These are phyloP conservation scores for Sugiyamaella valdiviana DNA, from an alignment of 805 yeast species.

Conservation along the genomic window DNA sequence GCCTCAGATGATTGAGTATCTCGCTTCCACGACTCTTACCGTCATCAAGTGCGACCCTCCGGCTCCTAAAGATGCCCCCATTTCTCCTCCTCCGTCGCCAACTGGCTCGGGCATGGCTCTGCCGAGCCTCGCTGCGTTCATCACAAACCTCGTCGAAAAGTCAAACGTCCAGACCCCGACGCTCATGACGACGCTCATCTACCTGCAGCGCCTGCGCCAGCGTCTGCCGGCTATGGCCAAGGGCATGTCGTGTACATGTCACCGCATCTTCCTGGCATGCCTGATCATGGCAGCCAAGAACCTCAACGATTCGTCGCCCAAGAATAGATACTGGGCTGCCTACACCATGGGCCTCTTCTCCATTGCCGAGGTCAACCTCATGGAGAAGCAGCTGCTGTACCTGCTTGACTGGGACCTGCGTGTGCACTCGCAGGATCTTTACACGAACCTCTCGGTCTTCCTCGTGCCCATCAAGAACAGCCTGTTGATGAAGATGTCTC, in stretches of 20 bases:
- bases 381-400: constrained; percentile 80
- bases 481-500: constrained; percentile 23
- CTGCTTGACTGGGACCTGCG: constrained; percentile 81
- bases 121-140: constrained; percentile 43
- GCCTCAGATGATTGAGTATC: constrained; percentile 36
- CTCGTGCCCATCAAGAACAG: constrained; percentile 62
- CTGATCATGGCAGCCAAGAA: constrained; percentile 87
- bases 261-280: constrained; percentile 84
- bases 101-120: constrained; percentile 13
- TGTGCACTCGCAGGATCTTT: constrained; percentile 64
- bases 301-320: constrained; percentile 88
- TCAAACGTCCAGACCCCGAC: constrained; percentile 95
- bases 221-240: constrained; percentile 80
- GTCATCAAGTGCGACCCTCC: constrained; percentile 34
- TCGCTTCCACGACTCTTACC: constrained; percentile 36
- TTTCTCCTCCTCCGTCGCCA: constrained; percentile 16
- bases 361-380: constrained; percentile 75
- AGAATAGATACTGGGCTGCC: constrained; percentile 92
- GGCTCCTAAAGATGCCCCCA: constrained; percentile 14
- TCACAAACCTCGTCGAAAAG: constrained; percentile 61
- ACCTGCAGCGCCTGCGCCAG: constrained; percentile 67
- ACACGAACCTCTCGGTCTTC: constrained; percentile 66
- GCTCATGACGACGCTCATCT: constrained; percentile 85
- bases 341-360: constrained; percentile 83
- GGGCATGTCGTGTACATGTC: constrained; percentile 87